Conservation (phyloP, 805 yeast species). For the Starmera quercuum region DNA sequence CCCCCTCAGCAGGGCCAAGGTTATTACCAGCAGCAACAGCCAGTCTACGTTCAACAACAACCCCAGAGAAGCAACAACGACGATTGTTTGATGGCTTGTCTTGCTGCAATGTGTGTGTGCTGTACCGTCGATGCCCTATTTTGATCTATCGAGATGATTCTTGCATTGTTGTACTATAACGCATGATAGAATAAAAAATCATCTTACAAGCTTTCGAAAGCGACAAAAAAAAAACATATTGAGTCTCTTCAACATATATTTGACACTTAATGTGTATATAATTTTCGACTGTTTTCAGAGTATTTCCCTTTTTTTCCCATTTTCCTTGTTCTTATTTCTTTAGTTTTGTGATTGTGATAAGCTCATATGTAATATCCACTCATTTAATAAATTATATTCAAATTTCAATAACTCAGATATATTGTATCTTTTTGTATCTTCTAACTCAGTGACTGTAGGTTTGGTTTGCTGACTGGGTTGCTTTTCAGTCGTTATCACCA, state of each 20-base stretch:
- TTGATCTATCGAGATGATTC: slow-evolving; percentile 14
- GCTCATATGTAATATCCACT: slow-evolving; percentile 5
- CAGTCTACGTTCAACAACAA: slow-evolving; percentile 47
- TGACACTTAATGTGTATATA: too few species aligned
- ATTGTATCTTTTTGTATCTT: too few species aligned
- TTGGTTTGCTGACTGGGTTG: too few species aligned
- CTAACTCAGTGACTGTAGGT: too few species aligned
- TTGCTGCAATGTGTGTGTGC: slow-evolving; percentile 49
- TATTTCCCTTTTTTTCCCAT: not conserved
- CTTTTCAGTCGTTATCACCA: too few species aligned
- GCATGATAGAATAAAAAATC: too few species aligned
- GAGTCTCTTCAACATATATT: too few species aligned
- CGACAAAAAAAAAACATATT: too few species aligned
- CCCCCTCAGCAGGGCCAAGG: slow-evolving; percentile 24
- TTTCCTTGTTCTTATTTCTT: not conserved
- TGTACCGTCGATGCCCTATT: slow-evolving; percentile 46
- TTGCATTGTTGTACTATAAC: too few species aligned
- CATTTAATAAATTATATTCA: slow-evolving; percentile 9
- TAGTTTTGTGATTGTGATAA: not conserved
- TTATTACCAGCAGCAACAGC: slow-evolving; percentile 36
- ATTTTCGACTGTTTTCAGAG: not conserved
- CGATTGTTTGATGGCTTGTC: slow-evolving; percentile 44
- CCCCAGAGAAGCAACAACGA: slow-evolving; percentile 30
- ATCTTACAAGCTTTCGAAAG: too few species aligned
- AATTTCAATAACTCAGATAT: slow-evolving; percentile 5